Evolutionary conservation across 129 eudicot genomes (phyloP).

Genomic region (Lactuca saligna): DNA sequence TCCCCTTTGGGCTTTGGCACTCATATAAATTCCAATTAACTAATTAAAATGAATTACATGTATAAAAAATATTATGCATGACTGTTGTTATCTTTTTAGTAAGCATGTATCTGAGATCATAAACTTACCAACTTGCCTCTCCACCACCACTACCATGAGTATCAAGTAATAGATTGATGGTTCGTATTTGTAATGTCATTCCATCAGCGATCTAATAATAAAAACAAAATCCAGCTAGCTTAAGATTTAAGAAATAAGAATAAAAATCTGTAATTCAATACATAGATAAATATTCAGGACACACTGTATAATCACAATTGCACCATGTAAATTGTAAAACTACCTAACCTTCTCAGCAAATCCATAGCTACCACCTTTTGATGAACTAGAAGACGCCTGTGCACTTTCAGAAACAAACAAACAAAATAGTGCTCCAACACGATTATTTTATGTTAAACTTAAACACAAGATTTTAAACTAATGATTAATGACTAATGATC

Average conservation of each 20-base stretch:
- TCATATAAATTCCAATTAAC: no score
- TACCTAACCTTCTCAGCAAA: conserved; percentile 91
- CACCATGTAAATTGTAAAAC: conserved; percentile 13
- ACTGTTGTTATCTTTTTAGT: no score
- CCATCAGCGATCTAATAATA: conserved; percentile 88
- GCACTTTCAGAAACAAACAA: conserved; percentile 37
- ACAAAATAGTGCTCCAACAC: background rate
- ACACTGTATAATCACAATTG: background rate
- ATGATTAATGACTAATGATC: background rate
- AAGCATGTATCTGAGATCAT: no score
- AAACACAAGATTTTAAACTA: conserved; percentile 11
- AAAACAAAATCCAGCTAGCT: background rate
- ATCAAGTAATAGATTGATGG: conserved; percentile 77
- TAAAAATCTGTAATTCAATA: background rate
- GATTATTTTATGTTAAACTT: background rate
- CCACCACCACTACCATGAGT: conserved; percentile 86
- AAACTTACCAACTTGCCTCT: conserved; percentile 70
- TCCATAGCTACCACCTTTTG: conserved; percentile 75
- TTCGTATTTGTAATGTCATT: conserved; percentile 78
- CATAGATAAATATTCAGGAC: no score
- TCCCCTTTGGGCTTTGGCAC: no score
- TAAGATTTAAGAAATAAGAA: background rate
- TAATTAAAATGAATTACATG: no score
- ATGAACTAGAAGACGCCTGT: conserved; percentile 44
- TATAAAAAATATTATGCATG: no score